Evolutionary conservation across 352 stramenopile species (phyloP).

Genomic region (Aphanomyces astaci): DNA sequence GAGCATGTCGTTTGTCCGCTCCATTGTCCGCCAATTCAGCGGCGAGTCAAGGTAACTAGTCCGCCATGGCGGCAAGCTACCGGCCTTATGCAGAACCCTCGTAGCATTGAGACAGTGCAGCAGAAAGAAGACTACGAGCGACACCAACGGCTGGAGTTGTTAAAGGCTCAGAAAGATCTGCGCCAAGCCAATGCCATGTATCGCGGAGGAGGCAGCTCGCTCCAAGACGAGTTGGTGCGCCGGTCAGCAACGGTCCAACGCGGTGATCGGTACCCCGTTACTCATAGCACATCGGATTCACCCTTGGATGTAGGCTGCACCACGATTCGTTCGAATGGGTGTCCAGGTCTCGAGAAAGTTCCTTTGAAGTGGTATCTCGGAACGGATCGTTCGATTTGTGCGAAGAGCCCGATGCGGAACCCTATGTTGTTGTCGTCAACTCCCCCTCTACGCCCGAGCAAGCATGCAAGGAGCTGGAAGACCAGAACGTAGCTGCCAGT

Average conservation of each 20-base stretch:
- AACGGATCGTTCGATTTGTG: slow-evolving; percentile 21
- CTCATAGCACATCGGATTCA: too few relatives aligned
- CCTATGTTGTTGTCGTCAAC: not conserved
- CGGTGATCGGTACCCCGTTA: not conserved
- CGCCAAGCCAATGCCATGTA: slow-evolving; percentile 6
- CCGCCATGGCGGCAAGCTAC: not conserved
- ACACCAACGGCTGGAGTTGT: not conserved
- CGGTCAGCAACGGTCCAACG: not conserved
- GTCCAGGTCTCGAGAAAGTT: not conserved
- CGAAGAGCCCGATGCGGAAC: not conserved
- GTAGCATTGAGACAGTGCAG: slow-evolving; percentile 21
- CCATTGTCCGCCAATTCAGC: slow-evolving; percentile 20
- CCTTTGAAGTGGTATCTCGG: slow-evolving; percentile 13
- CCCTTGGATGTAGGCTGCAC: not conserved
- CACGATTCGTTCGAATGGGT: not conserved
- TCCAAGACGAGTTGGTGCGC: slow-evolving; percentile 16
- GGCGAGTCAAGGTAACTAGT: slow-evolving; percentile 7
- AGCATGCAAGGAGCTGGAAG: not conserved
- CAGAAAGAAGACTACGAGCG: slow-evolving; percentile 13
- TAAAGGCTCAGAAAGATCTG: not conserved
- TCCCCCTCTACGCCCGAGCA: not conserved
- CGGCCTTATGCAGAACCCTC: not conserved
- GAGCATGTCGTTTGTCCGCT: slow-evolving; percentile 21
- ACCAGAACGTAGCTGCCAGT: not conserved
- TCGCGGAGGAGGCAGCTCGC: not conserved